phyloP scores from a whole-genome alignment of 306 rosid species.

The Elaeagnus macrophylla region DNA sequence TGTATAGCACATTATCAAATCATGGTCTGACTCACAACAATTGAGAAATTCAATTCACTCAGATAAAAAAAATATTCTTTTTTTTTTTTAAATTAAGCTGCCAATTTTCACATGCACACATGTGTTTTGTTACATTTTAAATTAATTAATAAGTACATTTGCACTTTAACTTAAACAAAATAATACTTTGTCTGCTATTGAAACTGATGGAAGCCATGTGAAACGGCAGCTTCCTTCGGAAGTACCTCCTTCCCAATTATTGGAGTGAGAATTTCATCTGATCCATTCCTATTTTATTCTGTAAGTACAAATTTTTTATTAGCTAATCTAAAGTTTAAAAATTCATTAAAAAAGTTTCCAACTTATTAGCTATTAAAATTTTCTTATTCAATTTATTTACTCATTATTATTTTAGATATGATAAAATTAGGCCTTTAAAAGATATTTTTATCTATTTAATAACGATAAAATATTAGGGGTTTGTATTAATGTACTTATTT shows the following conservation, averaged over 20 bases:
- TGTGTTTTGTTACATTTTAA: conserved; percentile 35
- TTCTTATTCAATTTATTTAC: too few relatives aligned
- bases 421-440: too few relatives aligned
- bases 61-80: conserved; percentile 6
- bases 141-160: conserved; percentile 16
- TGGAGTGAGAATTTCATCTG: conserved; percentile 24
- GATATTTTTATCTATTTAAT: too few relatives aligned
- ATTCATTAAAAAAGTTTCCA: too few relatives aligned
- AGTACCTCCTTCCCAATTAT: conserved; percentile 32
- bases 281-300: too few relatives aligned
- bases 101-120: conserved; percentile 66
- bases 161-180: conserved; percentile 16
- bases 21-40: conserved; percentile 49
- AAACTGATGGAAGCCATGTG: conserved; percentile 57
- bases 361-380: too few relatives aligned
- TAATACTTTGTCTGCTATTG: conserved; percentile 1
- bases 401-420: too few relatives aligned
- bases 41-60: conserved; percentile 3
- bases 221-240: conserved; percentile 61
- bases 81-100: conserved; percentile 13
- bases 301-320: too few relatives aligned
- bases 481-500: too few relatives aligned
- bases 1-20: conserved; percentile 33
- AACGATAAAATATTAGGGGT: too few relatives aligned
- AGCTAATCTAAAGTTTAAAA: too few relatives aligned